Conservation (phyloP, 2,329 filamentous ascomycete genomes). For the Fusarium protoensiforme region DNA sequence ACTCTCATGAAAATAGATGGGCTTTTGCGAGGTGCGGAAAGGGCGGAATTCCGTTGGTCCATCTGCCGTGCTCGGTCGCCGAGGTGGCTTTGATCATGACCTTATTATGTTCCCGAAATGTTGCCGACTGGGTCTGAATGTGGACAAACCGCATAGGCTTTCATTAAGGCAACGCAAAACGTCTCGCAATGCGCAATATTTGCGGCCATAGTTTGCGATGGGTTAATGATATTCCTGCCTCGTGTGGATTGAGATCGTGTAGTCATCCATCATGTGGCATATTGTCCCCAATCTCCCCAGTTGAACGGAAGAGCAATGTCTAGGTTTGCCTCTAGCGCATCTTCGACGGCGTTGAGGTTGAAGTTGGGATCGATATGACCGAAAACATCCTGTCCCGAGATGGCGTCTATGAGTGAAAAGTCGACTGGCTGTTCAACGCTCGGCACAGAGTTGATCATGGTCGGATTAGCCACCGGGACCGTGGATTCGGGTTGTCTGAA, state of each 20-base stretch:
- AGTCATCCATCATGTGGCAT: conserved; percentile 40
- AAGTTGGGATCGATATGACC: conserved; percentile 67
- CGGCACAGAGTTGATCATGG: conserved; percentile 40
- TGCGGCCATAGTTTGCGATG: background rate
- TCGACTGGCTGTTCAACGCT: conserved; percentile 52
- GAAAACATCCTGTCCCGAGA: conserved; percentile 64
- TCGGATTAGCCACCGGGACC: conserved; percentile 37
- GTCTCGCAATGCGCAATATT: background rate
- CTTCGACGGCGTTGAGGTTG: conserved; percentile 64
- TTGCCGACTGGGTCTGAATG: background rate
- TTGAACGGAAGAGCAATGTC: conserved; percentile 65
- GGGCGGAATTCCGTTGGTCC: background rate
- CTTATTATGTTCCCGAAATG: background rate
- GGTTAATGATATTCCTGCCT: background rate
- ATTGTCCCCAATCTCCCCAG: conserved; percentile 59
- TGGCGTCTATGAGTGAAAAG: conserved; percentile 55
- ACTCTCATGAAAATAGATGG: background rate
- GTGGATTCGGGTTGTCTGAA: conserved; percentile 28
- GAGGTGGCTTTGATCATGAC: background rate
- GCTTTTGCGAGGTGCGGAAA: background rate
- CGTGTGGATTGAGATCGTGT: background rate
- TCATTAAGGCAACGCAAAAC: background rate
- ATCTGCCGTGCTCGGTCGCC: background rate
- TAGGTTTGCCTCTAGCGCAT: conserved; percentile 64
- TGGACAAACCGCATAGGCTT: background rate